These are phyloP conservation scores for Pseudohalonectria lignicola DNA, from an alignment of 2,329 filamentous ascomycete genomes.

Conservation along the genomic window DNA sequence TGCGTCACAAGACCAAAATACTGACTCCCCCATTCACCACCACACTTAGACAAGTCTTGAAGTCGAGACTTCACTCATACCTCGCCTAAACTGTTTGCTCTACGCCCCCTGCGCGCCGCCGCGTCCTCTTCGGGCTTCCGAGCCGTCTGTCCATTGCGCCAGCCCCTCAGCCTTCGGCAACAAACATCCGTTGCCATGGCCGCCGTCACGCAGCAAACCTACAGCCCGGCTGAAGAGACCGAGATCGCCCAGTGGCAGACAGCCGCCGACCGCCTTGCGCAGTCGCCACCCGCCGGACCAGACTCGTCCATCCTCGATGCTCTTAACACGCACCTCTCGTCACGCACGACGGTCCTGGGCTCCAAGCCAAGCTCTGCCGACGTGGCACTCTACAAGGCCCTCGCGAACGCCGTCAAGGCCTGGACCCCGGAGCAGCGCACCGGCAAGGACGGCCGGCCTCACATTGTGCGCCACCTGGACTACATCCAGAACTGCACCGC, in stretches of 20 bases:
- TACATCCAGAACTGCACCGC: slow-evolving; percentile 85
- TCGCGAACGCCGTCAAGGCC: slow-evolving; percentile 63
- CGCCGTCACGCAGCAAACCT: slow-evolving; percentile 48
- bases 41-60: too few relatives aligned
- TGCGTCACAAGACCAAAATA: too few relatives aligned
- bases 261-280: slow-evolving; percentile 57
- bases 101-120: slow-evolving; percentile 18
- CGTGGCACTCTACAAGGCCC: slow-evolving; percentile 67
- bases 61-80: too few relatives aligned
- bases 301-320: slow-evolving; percentile 61
- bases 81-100: slow-evolving; percentile 31
- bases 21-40: too few relatives aligned
- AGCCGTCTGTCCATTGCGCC: slow-evolving; percentile 17
- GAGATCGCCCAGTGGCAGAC: slow-evolving; percentile 86
- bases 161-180: slow-evolving; percentile 8
- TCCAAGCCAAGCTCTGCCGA: slow-evolving; percentile 84
- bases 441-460: slow-evolving; percentile 77
- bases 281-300: slow-evolving; percentile 30
- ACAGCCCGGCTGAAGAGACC: slow-evolving; percentile 68
- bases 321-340: slow-evolving; percentile 79
- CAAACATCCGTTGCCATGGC: slow-evolving; percentile 45
- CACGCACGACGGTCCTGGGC: slow-evolving; percentile 80
- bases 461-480: slow-evolving; percentile 85
- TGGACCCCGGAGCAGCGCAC: slow-evolving; percentile 85
- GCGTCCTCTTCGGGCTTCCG: slow-evolving; percentile 20